Percentiles rank a stretch among this genome's conserved stretches.
phyloP scores from a whole-genome alignment of 768 basidiomycete species.

The Grammothele lineata region DNA sequence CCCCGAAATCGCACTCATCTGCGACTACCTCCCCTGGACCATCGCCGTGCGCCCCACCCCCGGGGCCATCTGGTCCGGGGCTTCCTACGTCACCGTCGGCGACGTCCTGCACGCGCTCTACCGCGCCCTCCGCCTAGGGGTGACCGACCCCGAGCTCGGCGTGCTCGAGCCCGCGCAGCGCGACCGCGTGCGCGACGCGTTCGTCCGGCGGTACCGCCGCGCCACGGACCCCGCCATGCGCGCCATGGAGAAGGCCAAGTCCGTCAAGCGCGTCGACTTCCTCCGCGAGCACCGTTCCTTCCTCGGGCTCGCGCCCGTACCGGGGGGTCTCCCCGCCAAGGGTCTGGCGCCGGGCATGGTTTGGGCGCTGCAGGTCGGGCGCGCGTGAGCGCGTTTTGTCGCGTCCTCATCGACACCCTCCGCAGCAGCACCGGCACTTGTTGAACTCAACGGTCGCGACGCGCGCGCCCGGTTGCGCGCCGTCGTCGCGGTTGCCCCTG shows the following conservation, averaged over 20 bases:
- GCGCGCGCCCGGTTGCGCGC: too few species aligned
- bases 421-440: too few species aligned
- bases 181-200: slow-evolving; percentile 38
- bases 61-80: slow-evolving; percentile 7
- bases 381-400: slow-evolving; percentile 16
- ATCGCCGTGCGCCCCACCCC: slow-evolving; percentile 26
- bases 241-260: slow-evolving; percentile 40
- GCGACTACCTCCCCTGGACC: slow-evolving; percentile 31
- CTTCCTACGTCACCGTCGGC: slow-evolving; percentile 33
- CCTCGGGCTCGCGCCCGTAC: slow-evolving; percentile 17
- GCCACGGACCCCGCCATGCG: slow-evolving; percentile 26
- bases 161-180: slow-evolving; percentile 28
- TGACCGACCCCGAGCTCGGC: slow-evolving; percentile 38
- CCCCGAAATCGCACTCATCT: slow-evolving; percentile 27
- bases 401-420: too few species aligned
- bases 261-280: slow-evolving; percentile 54
- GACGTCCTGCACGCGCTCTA: slow-evolving; percentile 50
- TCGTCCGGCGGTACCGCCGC: slow-evolving; percentile 34
- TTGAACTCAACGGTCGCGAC: too few species aligned
- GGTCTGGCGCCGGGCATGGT: slow-evolving; percentile 15
- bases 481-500: too few species aligned
- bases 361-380: slow-evolving; percentile 16
- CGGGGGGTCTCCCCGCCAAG: slow-evolving; percentile 13
- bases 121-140: slow-evolving; percentile 36
- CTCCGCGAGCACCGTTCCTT: slow-evolving; percentile 29